Base-by-base conservation (phyloP, 2,329 filamentous ascomycete genomes). In the Colletotrichum sublineola region DNA sequence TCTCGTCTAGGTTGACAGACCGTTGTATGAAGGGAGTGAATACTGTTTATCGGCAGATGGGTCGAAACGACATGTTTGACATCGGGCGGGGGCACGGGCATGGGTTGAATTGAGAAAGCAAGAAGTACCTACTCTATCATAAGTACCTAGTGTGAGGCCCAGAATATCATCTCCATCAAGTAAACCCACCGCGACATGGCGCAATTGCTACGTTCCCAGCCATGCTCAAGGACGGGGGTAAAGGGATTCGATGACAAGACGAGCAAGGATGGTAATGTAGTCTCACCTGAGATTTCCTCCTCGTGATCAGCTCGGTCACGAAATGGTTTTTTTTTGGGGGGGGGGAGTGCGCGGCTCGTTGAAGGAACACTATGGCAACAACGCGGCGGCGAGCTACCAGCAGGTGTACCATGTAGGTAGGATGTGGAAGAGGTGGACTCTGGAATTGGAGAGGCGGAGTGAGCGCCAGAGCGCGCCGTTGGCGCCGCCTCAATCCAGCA, bases 261-360 rank as follows among this genome's bases (percentile, higher is more conserved):
- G 33, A 31, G 9, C 33, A 31, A 44, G 9, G 42, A 44, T 58
- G 33, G 33, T 5, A 57, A n/a, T 44, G 52, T 64, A 61, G 67
- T 64, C 60, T 58, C 29, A 57, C 60, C 46, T 24, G 24, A 50
- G 24, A 57, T 58, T 6, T 31, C 42, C 36, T 14, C 48, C 68
- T 29, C 50, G 56, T 71, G 64, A 68, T 52, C 63, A 68, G 31
- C 50, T 63, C 56, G 36, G 42, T 57, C 40, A 44, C 24, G 38
- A 40, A 52, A 55, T 18, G 50, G 68, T 46, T 24, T 24, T 24
- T 24, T 24, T 24, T 24, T 24, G 24, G 24, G 24, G 24, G 24
- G 24, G 24, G 24, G 31, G 46, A 48, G 40, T 18, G 50, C 18
- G 24, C 48, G 57, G 50, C 24, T 9, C 63, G 33, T 52, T 18